Evolutionary conservation across 129 eudicot genomes (phyloP).

Genomic region (Flaveria brownii): DNA sequence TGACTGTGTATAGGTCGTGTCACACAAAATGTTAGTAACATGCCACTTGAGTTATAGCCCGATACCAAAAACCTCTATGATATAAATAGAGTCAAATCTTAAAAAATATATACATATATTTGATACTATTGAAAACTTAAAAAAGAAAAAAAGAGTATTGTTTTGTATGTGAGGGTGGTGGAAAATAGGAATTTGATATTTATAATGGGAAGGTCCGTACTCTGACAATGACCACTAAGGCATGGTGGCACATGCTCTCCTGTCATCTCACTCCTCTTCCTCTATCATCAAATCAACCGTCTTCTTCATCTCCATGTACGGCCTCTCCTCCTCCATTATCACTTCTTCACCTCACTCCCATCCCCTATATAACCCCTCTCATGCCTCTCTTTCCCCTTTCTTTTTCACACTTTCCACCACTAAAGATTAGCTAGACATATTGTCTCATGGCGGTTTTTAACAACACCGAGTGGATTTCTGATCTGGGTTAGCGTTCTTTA

Average conservation of each 20-base stretch:
- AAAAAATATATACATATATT: too few relatives aligned
- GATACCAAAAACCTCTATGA: too few relatives aligned
- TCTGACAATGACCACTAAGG: constrained; percentile 99
- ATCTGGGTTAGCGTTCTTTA: constrained; percentile 24
- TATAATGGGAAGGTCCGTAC: constrained; percentile 65
- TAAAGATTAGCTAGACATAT: too few relatives aligned
- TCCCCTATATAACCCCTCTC: constrained; percentile 30
- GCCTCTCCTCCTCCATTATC: constrained; percentile 7
- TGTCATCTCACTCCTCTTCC: constrained; percentile 51
- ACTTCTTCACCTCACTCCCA: constrained; percentile 29
- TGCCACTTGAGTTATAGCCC: too few relatives aligned
- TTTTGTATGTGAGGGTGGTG: too few relatives aligned
- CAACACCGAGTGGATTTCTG: constrained; percentile 25
- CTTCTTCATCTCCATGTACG: constrained; percentile 70
- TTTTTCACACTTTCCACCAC: not conserved
- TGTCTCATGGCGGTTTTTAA: constrained; percentile 25
- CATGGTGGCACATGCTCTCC: constrained; percentile 98
- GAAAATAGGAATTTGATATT: not conserved
- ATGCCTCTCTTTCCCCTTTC: constrained; percentile 20
- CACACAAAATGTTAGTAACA: too few relatives aligned
- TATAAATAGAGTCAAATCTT: too few relatives aligned
- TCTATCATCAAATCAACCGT: constrained; percentile 46
- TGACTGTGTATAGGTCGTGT: too few relatives aligned
- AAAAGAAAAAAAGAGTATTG: too few relatives aligned
- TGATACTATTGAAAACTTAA: too few relatives aligned